These are phyloP conservation scores for Mucor mucedo DNA, from an alignment of 371 early-diverging fungal species.

Conservation along the genomic window DNA sequence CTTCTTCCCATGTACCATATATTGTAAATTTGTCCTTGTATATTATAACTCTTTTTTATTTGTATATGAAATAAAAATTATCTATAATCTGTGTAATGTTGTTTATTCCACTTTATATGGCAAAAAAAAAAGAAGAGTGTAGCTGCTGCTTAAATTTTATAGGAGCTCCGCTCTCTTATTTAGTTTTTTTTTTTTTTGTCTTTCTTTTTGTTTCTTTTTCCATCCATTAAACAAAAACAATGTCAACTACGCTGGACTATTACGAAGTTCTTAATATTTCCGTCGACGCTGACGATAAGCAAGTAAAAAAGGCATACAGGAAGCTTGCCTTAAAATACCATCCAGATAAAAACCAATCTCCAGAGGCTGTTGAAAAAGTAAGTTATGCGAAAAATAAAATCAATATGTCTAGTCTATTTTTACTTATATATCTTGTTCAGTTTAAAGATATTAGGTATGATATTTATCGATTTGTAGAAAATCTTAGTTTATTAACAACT, in stretches of 20 bases:
- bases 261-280: slow-evolving; percentile 37
- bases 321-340: slow-evolving; percentile 57
- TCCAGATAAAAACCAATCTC: slow-evolving; percentile 59
- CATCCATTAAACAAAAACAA: slow-evolving; percentile 8
- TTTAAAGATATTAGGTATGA: slow-evolving; percentile 54
- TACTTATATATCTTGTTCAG: slow-evolving; percentile 15
- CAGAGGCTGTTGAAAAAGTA: slow-evolving; percentile 53
- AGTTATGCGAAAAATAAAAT: background rate
- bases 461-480: background rate
- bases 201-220: slow-evolving; percentile 12
- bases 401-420: too few species aligned
- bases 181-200: background rate
- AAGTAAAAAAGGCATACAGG: slow-evolving; percentile 54
- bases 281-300: slow-evolving; percentile 36
- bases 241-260: slow-evolving; percentile 28
- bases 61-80: too few species aligned
- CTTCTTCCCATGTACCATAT: too few species aligned
- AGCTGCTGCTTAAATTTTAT: too few species aligned
- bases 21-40: too few species aligned
- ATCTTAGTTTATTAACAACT: background rate
- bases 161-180: too few species aligned
- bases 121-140: too few species aligned
- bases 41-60: too few species aligned
- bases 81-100: too few species aligned
- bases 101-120: too few species aligned